phyloP scores from a whole-genome alignment of 176 grass and related monocot genomes.

The Cocos nucifera region DNA sequence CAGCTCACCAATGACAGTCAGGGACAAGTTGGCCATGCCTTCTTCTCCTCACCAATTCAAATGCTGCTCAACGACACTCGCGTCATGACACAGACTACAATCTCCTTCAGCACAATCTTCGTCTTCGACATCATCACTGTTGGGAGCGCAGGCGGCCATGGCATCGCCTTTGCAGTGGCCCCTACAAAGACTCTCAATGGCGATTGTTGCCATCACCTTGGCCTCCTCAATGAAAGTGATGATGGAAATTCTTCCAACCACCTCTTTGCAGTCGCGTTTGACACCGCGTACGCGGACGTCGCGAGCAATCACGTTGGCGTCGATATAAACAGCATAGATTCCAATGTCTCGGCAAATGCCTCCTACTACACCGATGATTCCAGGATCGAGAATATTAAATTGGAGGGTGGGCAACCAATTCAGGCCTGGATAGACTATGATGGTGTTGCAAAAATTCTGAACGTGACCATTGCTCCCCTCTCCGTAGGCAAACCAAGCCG shows the following conservation, averaged over 20 bases:
- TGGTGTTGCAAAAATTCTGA: conserved; percentile 16
- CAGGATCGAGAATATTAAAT: conserved; percentile 3
- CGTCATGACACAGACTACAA: neutral
- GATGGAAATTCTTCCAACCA: conserved; percentile 31
- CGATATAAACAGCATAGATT: conserved; percentile 32
- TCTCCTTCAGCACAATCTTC: conserved; percentile 39
- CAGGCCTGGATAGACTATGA: conserved; percentile 43
- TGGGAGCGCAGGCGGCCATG: conserved; percentile 17
- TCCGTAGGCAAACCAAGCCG: conserved; percentile 7
- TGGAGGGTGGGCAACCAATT: conserved; percentile 26
- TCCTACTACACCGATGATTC: conserved; percentile 17
- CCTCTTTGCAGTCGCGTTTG: conserved; percentile 35
- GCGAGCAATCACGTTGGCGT: conserved; percentile 31
- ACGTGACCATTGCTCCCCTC: conserved; percentile 29
- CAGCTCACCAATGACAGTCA: conserved; percentile 37
- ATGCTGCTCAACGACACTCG: neutral
- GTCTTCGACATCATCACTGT: conserved; percentile 29
- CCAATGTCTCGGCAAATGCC: conserved; percentile 10
- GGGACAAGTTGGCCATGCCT: conserved; percentile 30
- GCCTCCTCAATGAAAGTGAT: conserved; percentile 2
- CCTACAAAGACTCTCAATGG: conserved; percentile 10
- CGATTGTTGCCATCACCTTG: neutral
- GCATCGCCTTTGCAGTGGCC: conserved; percentile 22
- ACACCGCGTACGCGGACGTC: conserved; percentile 16
- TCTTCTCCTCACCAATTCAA: conserved; percentile 19